These are phyloP conservation scores for Metschnikowia cerradonensis DNA, from an alignment of 805 yeast genomes.

Conservation along the genomic window DNA sequence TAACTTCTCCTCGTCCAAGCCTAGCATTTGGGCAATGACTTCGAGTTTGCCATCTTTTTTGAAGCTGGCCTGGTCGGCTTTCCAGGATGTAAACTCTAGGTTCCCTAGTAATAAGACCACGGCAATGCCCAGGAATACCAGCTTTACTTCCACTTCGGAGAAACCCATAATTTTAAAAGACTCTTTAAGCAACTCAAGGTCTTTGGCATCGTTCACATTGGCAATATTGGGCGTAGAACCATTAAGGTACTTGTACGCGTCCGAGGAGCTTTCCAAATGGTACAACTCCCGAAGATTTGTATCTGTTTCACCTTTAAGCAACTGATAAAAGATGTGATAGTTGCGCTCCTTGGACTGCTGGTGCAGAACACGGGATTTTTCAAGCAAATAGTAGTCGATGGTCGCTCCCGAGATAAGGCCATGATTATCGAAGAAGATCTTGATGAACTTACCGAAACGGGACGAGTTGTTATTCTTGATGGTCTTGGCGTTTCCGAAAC, in stretches of 20 bases:
- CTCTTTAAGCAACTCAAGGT: conserved; percentile 55
- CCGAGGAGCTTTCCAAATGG: conserved; percentile 34
- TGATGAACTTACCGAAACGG: conserved; percentile 93
- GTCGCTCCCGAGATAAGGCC: conserved; percentile 82
- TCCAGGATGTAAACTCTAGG: conserved; percentile 61
- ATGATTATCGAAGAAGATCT: conserved; percentile 64
- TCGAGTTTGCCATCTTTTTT: conserved; percentile 48
- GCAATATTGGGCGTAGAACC: conserved; percentile 52
- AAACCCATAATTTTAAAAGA: conserved; percentile 79
- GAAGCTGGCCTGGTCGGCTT: conserved; percentile 73
- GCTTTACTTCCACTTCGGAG: conserved; percentile 45
- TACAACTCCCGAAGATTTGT: conserved; percentile 40
- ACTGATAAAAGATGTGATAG: conserved; percentile 89
- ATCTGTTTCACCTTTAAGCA: conserved; percentile 62
- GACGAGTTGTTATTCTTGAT: conserved; percentile 92
- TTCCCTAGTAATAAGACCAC: conserved; percentile 84
- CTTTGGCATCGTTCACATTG: conserved; percentile 71
- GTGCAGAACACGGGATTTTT: conserved; percentile 84
- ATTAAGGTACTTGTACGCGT: conserved; percentile 55
- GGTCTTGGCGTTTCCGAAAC: conserved; percentile 97
- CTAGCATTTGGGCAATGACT: conserved; percentile 57
- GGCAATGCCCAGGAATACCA: conserved; percentile 65
- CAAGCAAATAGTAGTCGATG: conserved; percentile 90
- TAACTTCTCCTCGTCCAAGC: conserved; percentile 49
- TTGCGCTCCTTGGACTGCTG: conserved; percentile 80